phyloP scores from a whole-genome alignment of 2,329 filamentous ascomycete species.

The Podosphaera aphanis region DNA sequence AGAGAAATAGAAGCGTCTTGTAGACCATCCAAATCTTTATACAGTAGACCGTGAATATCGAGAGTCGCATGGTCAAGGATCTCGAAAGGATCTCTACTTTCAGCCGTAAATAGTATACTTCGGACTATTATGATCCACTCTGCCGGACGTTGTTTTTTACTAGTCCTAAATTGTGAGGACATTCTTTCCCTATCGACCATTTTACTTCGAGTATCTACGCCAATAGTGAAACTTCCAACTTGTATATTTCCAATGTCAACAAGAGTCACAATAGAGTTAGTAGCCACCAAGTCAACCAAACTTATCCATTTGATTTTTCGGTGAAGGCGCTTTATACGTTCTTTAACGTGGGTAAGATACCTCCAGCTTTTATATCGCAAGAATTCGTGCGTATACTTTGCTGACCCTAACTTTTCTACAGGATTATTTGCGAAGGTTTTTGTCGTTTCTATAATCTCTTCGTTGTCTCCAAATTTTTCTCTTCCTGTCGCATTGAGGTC shows the following conservation, averaged over 20 bases:
- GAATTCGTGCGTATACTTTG: conserved; percentile 11
- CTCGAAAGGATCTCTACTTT: conserved; percentile 66
- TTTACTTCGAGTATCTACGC: conserved; percentile 76
- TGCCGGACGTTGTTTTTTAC: conserved; percentile 46
- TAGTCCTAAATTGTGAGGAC: conserved; percentile 55
- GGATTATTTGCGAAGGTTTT: conserved; percentile 11
- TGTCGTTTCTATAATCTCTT: conserved; percentile 9
- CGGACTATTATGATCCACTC: conserved; percentile 82
- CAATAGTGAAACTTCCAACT: conserved; percentile 60
- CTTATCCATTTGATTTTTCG: conserved; percentile 70
- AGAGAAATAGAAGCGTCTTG: conserved; percentile 74
- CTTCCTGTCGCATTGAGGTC: conserved; percentile 45
- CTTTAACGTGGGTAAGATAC: conserved; percentile 54
- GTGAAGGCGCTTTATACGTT: conserved; percentile 68
- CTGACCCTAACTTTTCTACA: conserved; percentile 6
- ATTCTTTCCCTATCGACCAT: conserved; percentile 77
- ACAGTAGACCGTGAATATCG: conserved; percentile 78
- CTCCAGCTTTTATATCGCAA: conserved; percentile 56
- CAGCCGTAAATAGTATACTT: conserved; percentile 70
- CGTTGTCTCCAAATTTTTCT: conserved; percentile 14
- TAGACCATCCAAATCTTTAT: conserved; percentile 64
- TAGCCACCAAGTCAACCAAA: conserved; percentile 70
- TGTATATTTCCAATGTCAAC: conserved; percentile 66
- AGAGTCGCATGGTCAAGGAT: conserved; percentile 69
- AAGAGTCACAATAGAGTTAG: conserved; percentile 54